These are phyloP conservation scores for Pythium volutum DNA, from an alignment of 352 stramenopile genomes.

Conservation along the genomic window DNA sequence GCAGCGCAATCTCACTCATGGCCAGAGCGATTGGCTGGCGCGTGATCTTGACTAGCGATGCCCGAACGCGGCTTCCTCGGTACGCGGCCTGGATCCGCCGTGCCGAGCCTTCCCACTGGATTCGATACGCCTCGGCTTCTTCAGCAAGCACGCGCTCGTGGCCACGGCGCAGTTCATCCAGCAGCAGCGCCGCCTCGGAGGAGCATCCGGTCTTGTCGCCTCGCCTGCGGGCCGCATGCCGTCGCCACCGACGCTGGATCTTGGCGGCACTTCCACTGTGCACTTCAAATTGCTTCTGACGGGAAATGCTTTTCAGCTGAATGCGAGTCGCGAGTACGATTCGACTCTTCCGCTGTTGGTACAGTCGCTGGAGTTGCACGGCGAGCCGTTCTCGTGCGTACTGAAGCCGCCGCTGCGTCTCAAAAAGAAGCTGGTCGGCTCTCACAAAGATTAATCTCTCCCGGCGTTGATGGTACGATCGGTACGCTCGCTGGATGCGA, in stretches of 20 bases:
- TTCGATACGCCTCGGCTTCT: neutral
- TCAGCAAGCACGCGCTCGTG: constrained; percentile 32
- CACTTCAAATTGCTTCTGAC: constrained; percentile 11
- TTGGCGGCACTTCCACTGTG: constrained; percentile 13
- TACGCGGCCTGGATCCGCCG: constrained; percentile 57
- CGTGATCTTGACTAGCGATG: constrained; percentile 36
- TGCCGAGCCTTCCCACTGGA: constrained; percentile 33
- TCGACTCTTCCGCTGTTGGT: constrained; percentile 28
- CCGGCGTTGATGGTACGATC: neutral
- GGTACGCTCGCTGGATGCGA: constrained; percentile 22
- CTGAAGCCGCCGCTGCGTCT: constrained; percentile 33
- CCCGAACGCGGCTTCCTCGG: constrained; percentile 40
- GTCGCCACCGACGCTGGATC: constrained; percentile 47
- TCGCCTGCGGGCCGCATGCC: constrained; percentile 16
- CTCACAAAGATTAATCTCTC: neutral
- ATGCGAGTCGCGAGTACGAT: constrained; percentile 4
- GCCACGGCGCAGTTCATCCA: constrained; percentile 39
- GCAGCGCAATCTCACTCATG: constrained; percentile 28
- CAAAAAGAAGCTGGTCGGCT: constrained; percentile 36
- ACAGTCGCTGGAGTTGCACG: constrained; percentile 41
- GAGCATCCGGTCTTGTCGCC: neutral
- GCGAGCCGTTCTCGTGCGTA: constrained; percentile 38
- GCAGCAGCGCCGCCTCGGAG: constrained; percentile 32
- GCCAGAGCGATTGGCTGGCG: constrained; percentile 23
- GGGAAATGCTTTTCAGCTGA: constrained; percentile 1